Evolutionary conservation across 495 filamentous ascomycete genomes (phyloP), one percentile per base, ranked within the genome.

Genomic region (Penicillium malachiteum): DNA sequence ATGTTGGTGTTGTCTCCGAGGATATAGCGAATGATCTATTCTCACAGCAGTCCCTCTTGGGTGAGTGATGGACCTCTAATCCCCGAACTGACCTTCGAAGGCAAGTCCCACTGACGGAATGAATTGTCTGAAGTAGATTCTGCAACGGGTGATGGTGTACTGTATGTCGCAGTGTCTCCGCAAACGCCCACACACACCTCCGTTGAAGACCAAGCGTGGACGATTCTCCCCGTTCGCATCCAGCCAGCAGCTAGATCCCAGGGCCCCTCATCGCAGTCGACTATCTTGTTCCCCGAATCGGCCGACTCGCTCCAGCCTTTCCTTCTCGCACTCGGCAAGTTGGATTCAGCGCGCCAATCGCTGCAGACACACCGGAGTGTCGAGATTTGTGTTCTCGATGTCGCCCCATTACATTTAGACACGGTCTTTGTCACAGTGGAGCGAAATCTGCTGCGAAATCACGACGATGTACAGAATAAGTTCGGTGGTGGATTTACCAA

Each of bases 371-470:
- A 82, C 76, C 73, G 84, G 66, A 52, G 70, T n/a, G 85, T 96
- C 50, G 91, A 95, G 67, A 88, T 97, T 60, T 75, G 88, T 47
- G 77, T 96, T 3, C 68, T 92, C 54, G 91, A 96, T 69, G 89
- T 93, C 7, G 79, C 85, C 13, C 88, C 92, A 12, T 72, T 96
- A 31, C 78, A 84, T 12, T 75, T 98, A 33, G 89, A 96, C 47
- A 90, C 87, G 1, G 80, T 97, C 8, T 95, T 88, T 65, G 89
- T 97, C 35, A 90, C 81, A 37, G 81, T 94, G 13, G 92, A 97
- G 66, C 83, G 84, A 6, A 87, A 96, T 52, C 80, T 91, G 1
- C 67, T 87, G 17, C 74, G 76, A 30, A 82, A 81, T 48, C 73
- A 84, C 42, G 84, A 87, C 32, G 82, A 87, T 48, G 76, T 83